These are phyloP conservation scores for Cardamine chenopodiifolia DNA, from an alignment of 345 rosid genomes.

Conservation along the genomic window DNA sequence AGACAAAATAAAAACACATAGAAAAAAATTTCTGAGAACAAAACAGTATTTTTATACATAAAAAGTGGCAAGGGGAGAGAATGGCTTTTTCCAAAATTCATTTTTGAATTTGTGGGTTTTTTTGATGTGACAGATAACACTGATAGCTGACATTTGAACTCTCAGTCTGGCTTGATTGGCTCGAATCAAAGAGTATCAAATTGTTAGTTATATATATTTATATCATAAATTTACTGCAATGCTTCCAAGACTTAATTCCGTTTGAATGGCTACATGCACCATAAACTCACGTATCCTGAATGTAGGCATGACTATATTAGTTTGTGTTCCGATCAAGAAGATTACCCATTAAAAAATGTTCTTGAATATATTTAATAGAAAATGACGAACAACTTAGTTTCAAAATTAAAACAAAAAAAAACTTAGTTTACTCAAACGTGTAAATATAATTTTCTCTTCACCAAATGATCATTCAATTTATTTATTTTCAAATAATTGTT, in stretches of 20 bases:
- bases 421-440: neutral
- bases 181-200: constrained; percentile 4
- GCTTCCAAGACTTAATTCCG: neutral
- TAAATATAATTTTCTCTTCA: neutral
- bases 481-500: neutral
- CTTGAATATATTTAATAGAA: neutral
- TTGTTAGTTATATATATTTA: too few relatives aligned
- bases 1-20: too few relatives aligned
- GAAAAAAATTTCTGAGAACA: too few relatives aligned
- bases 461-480: neutral
- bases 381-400: too few relatives aligned
- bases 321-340: neutral
- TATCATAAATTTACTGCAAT: neutral
- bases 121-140: constrained; percentile 3
- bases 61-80: too few relatives aligned
- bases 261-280: neutral
- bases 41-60: too few relatives aligned
- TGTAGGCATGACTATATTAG: neutral
- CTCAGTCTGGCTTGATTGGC: constrained; percentile 31
- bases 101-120: too few relatives aligned
- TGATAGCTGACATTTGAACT: neutral
- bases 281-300: neutral
- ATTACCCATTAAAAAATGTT: neutral
- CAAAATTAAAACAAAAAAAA: too few relatives aligned
- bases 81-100: too few relatives aligned